Evolutionary conservation across 225 moss, liverwort and hornwort genomes (phyloP), one percentile per base, ranked within the genome.

Genomic region (Polytrichum formosum): DNA sequence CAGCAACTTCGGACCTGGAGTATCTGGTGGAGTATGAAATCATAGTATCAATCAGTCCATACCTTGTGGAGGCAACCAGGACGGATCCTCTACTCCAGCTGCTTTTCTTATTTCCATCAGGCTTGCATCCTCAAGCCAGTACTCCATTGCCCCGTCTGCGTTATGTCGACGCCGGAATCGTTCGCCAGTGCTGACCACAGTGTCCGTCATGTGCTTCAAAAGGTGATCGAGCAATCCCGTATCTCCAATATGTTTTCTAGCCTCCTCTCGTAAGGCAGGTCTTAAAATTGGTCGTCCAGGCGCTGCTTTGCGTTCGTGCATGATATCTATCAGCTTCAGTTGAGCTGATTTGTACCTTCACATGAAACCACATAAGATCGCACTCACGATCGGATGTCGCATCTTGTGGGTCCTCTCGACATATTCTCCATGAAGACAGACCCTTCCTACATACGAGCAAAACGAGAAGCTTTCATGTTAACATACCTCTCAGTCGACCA

Each of bases 271-370:
- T 54, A 88, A 80, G 56, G 80, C 80, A 56, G 84, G 84, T 20
- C 88, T 80, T 10, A 80, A 65, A 71, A 88, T 85, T 28, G 88
- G 85, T 66, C 85, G 76, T 31, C 88, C 82, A 33, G 88, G 84
- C 67, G 79, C 80, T 21, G 88, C 78, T 71, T 64, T 66, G 28
- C 82, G 88, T 69, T 73, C 78, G 77, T 85, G 85, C 88, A 88
- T 85, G 71, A 88, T 88, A 73, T 83, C 88, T 56, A 88, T 85
- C 29, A 88, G 64, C 76, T 85, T 88, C 68, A 88, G 82, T 74
- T 88, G 88, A 33, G 88, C 88, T n/a, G 85, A 85, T 64, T 85
- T 88, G 78, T 88, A 88, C 80, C 88, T 88, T 73, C 75, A 77
- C 66, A 75, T 29, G 27, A 70, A 55, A 31, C 8, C 18, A 66